A percentile compares a stretch with the other conserved stretches of the same genome.
Conservation (phyloP, 768 basidiomycete genomes). For the Trametes coccinea region DNA sequence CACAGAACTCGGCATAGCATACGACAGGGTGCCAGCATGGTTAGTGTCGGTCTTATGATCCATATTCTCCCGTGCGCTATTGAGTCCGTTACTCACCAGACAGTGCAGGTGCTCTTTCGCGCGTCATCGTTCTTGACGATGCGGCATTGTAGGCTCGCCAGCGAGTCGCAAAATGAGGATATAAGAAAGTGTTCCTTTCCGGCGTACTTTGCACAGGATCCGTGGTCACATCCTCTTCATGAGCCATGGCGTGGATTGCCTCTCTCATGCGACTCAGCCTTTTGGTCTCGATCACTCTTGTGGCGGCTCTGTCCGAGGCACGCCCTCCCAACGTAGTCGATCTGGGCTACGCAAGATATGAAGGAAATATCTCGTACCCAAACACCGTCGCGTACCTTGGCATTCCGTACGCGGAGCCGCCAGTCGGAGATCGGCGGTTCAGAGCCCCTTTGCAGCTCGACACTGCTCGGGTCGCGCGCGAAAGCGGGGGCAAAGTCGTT, state of each 20-base stretch:
- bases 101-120: not conserved
- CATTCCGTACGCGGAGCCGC: conserved; percentile 40
- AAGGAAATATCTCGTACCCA: conserved; percentile 51
- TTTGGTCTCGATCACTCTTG: not conserved
- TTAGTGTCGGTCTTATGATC: conserved; percentile 13
- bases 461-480: conserved; percentile 42
- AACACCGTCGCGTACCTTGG: conserved; percentile 58
- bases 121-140: not conserved
- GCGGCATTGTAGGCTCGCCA: no score
- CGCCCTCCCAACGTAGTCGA: conserved; percentile 40
- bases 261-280: not conserved
- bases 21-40: not conserved
- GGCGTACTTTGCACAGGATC: no score
- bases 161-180: no score
- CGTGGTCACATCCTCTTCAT: no score
- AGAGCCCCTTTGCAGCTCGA: conserved; percentile 55
- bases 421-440: conserved; percentile 35
- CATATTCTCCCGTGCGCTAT: not conserved
- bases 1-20: not conserved
- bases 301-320: not conserved
- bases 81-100: conserved; percentile 9
- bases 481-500: conserved; percentile 41
- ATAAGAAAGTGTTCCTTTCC: no score
- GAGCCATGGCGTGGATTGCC: not conserved
- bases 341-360: conserved; percentile 59